Evolutionary conservation across 495 filamentous ascomycete genomes (phyloP).

Genomic region (Xylaria palmicola): DNA sequence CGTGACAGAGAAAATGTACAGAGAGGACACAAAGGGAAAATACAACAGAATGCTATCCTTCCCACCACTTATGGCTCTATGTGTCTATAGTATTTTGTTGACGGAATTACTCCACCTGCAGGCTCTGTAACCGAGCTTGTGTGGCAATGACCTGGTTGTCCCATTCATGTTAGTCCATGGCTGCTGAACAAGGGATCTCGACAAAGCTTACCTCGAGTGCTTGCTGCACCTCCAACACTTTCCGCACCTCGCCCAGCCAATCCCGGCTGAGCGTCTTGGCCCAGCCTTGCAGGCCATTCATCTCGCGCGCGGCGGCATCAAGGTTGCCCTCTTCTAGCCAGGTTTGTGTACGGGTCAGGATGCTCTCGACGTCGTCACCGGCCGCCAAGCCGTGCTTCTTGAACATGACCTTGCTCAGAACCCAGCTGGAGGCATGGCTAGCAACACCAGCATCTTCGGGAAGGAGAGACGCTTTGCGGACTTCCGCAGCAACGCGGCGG

Average conservation of each 20-base stretch:
- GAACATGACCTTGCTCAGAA: slow-evolving; percentile 90
- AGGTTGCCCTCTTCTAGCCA: slow-evolving; percentile 88
- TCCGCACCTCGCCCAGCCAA: slow-evolving; percentile 85
- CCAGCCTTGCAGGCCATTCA: slow-evolving; percentile 91
- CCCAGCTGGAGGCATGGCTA: slow-evolving; percentile 82
- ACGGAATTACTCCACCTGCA: slow-evolving; percentile 49
- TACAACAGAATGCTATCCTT: background rate
- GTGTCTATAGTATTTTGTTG: slow-evolving; percentile 11
- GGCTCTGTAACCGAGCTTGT: slow-evolving; percentile 61
- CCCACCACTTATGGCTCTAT: slow-evolving; percentile 7
- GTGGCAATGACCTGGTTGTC: slow-evolving; percentile 55
- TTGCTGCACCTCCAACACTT: slow-evolving; percentile 90
- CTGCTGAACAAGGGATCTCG: background rate
- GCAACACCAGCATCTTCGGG: slow-evolving; percentile 93
- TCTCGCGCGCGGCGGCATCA: slow-evolving; percentile 88
- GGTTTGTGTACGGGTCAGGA: slow-evolving; percentile 83
- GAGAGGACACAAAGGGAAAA: slow-evolving; percentile 9
- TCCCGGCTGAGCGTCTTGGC: slow-evolving; percentile 89
- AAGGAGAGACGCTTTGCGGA: slow-evolving; percentile 87
- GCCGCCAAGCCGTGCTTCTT: slow-evolving; percentile 83
- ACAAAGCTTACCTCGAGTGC: slow-evolving; percentile 78
- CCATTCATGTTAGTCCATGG: slow-evolving; percentile 3
- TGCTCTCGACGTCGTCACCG: slow-evolving; percentile 92
- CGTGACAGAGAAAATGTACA: slow-evolving; percentile 13
- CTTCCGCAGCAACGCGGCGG: slow-evolving; percentile 88